Conservation (phyloP, 2,329 filamentous ascomycete species). For the Cadophora malorum region DNA sequence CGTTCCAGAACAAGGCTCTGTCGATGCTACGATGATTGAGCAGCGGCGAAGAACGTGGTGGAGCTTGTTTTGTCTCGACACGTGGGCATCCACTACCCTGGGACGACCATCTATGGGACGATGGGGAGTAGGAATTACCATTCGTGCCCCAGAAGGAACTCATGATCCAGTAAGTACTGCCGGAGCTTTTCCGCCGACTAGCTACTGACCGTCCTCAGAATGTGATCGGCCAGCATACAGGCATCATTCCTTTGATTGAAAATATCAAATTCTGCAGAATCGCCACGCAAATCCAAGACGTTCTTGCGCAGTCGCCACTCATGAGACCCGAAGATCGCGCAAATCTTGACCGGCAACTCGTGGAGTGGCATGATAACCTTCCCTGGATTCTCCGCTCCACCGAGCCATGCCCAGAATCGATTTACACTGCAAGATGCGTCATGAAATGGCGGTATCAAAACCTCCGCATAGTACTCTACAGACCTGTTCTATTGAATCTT, state of each 20-base stretch:
- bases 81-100: constrained; percentile 74
- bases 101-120: constrained; percentile 73
- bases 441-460: constrained; percentile 88
- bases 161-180: constrained; percentile 38
- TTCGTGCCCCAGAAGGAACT: constrained; percentile 60
- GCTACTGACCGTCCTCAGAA: constrained; percentile 36
- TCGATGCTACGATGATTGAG: constrained; percentile 55
- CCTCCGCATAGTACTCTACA: constrained; percentile 76
- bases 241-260: constrained; percentile 74
- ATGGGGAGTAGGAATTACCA: constrained; percentile 71
- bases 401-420: constrained; percentile 72
- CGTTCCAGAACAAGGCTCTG: constrained; percentile 43
- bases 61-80: constrained; percentile 76
- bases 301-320: constrained; percentile 72
- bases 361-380: constrained; percentile 75
- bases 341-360: constrained; percentile 69
- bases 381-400: constrained; percentile 68
- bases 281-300: constrained; percentile 78
- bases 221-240: constrained; percentile 65
- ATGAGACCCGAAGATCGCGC: constrained; percentile 71
- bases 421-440: constrained; percentile 72
- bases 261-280: constrained; percentile 83
- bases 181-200: background rate
- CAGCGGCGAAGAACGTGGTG: constrained; percentile 75
- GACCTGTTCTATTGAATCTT: constrained; percentile 73